These are phyloP conservation scores for Zalaria sp. DNA, from an alignment of 2,329 filamentous ascomycete genomes.

Conservation along the genomic window DNA sequence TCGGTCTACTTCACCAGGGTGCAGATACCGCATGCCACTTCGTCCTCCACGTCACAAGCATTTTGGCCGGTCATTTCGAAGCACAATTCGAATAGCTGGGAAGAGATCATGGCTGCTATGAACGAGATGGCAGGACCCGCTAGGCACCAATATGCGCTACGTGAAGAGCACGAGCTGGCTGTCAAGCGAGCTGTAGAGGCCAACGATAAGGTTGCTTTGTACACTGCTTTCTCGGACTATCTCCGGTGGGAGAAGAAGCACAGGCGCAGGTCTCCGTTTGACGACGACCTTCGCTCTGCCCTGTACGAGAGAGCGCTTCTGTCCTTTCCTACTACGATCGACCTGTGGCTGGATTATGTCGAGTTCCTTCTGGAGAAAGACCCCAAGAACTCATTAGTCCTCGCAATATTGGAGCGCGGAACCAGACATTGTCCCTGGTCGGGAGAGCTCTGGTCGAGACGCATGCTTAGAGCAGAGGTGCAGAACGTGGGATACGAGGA, in stretches of 20 bases:
- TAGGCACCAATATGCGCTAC: constrained; percentile 48
- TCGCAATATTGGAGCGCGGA: constrained; percentile 65
- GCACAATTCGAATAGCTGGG: constrained; percentile 51
- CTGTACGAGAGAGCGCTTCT: constrained; percentile 68
- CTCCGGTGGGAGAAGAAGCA: constrained; percentile 66
- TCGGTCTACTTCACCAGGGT: constrained; percentile 58
- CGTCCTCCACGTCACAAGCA: constrained; percentile 60
- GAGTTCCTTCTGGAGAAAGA: constrained; percentile 51
- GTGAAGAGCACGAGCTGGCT: constrained; percentile 55
- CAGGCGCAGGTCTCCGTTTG: constrained; percentile 32
- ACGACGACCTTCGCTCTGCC: constrained; percentile 39
- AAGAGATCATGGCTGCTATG: constrained; percentile 56
- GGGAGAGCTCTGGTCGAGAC: constrained; percentile 78
- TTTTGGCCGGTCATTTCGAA: constrained; percentile 63
- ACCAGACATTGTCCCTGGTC: constrained; percentile 90
- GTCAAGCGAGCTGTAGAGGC: constrained; percentile 44
- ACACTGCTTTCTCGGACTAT: constrained; percentile 49
- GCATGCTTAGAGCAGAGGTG: constrained; percentile 72
- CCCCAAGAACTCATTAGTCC: constrained; percentile 24
- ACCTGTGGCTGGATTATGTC: constrained; percentile 71
- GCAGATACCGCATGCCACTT: constrained; percentile 56
- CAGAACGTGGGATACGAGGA: constrained; percentile 62
- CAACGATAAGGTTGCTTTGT: constrained; percentile 43
- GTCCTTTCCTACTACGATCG: constrained; percentile 58
- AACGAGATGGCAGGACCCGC: constrained; percentile 49